Conservation (phyloP, 305 asterid genomes). For the Fraxinus sp. region DNA sequence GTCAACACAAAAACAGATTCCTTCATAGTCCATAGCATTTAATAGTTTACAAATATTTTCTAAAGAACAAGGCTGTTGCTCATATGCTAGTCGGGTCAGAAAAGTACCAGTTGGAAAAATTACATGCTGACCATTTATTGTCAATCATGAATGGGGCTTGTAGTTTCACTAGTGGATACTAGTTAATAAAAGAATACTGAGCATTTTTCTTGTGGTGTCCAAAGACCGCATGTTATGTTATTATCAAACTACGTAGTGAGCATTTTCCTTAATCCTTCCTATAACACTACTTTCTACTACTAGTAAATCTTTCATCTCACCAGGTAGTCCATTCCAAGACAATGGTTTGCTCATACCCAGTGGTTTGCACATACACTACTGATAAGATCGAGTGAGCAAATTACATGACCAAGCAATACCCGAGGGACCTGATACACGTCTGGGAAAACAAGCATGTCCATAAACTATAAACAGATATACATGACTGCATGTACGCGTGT, state of each 20-base stretch:
- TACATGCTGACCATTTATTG: background rate
- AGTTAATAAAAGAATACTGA: background rate
- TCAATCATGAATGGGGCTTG: background rate
- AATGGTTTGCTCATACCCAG: background rate
- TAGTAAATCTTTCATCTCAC: background rate
- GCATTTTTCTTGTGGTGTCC: background rate
- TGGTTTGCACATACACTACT: background rate
- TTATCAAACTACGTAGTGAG: background rate
- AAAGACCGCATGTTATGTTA: background rate
- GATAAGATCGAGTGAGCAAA: background rate
- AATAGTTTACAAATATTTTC: background rate
- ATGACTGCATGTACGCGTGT: background rate
- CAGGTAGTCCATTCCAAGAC: background rate
- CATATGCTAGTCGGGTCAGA: background rate
- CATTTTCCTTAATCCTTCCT: background rate
- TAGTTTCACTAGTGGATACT: background rate
- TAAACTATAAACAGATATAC: background rate
- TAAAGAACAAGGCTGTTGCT: background rate
- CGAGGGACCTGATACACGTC: background rate
- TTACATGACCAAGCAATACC: background rate
- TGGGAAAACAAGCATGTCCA: background rate
- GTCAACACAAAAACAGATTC: background rate
- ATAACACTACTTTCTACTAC: background rate
- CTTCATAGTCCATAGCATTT: background rate
- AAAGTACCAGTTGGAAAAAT: background rate